A percentile compares a stretch with the other conserved stretches of the same genome.
phyloP scores from a whole-genome alignment of 2,329 filamentous ascomycete species.

The Colletotrichum sp. region DNA sequence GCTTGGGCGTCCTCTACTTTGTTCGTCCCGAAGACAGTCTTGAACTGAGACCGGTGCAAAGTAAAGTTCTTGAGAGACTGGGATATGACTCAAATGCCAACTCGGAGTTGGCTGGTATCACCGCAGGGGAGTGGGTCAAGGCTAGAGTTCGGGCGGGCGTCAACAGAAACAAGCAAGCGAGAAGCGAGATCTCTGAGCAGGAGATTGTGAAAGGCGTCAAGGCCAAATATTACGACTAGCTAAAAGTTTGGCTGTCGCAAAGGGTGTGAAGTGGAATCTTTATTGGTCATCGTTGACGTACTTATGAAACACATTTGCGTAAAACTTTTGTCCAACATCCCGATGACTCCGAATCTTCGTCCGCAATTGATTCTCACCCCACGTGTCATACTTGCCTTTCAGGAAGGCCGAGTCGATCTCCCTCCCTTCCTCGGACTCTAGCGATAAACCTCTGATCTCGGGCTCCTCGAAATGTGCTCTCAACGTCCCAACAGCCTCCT shows the following conservation, averaged over 20 bases:
- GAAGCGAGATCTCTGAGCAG: conserved; percentile 31
- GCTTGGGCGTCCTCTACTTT: conserved; percentile 52
- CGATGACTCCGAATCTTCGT: conserved; percentile 59
- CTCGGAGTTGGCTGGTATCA: conserved; percentile 34
- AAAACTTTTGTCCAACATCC: conserved; percentile 52
- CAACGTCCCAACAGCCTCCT: conserved; percentile 44
- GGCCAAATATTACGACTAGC: conserved; percentile 37
- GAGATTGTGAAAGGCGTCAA: conserved; percentile 35
- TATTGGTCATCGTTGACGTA: conserved; percentile 47
- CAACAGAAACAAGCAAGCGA: conserved; percentile 23
- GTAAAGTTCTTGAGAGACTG: conserved; percentile 34
- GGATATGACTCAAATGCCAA: conserved; percentile 29
- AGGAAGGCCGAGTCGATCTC: conserved; percentile 55
- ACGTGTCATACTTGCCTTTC: conserved; percentile 55
- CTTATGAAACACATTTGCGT: conserved; percentile 50
- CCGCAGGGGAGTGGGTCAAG: conserved; percentile 40
- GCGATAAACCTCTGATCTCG: conserved; percentile 20
- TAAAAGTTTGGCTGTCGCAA: fast-evolving
- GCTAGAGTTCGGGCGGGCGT: conserved; percentile 30
- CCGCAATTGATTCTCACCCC: conserved; percentile 59
- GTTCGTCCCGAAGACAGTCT: conserved; percentile 39
- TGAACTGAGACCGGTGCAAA: conserved; percentile 34
- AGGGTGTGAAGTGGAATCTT: fast-evolving
- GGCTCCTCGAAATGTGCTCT: conserved; percentile 38
- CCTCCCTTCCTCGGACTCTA: conserved; percentile 37